Percentiles rank a stretch among this genome's conserved stretches.
These are phyloP conservation scores for Crithidia expoeki DNA, from an alignment of 208 protist species.

Conservation along the genomic window DNA sequence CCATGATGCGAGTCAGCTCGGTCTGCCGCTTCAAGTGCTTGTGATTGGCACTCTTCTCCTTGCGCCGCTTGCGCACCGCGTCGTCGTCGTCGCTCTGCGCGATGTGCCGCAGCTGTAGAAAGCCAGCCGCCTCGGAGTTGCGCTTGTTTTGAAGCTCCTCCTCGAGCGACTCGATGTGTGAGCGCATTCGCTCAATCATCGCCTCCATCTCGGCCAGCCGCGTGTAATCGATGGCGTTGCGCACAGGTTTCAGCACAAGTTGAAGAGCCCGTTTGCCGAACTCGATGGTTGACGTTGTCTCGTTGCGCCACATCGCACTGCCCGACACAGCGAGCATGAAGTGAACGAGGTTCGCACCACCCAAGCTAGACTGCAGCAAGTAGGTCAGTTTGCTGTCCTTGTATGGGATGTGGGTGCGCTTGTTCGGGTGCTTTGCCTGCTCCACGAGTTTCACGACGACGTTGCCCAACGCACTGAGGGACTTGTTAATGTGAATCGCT, in stretches of 20 bases:
- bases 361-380: constrained; percentile 89
- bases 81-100: constrained; percentile 51
- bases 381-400: constrained; percentile 95
- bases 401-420: constrained; percentile 90
- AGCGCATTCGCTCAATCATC: constrained; percentile 92
- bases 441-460: constrained; percentile 92
- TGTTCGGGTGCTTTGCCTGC: constrained; percentile 76
- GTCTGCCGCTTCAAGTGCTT: constrained; percentile 84
- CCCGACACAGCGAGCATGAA: constrained; percentile 86
- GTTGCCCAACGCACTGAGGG: constrained; percentile 92
- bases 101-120: constrained; percentile 83
- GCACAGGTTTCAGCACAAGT: constrained; percentile 84
- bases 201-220: constrained; percentile 93
- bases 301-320: constrained; percentile 78
- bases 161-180: constrained; percentile 84
- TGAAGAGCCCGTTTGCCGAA: constrained; percentile 90
- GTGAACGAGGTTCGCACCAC: constrained; percentile 88
- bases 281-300: constrained; percentile 90
- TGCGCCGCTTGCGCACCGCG: constrained; percentile 13
- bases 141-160: constrained; percentile 74
- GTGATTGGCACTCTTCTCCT: constrained; percentile 23
- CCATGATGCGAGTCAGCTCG: constrained; percentile 89
- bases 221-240: constrained; percentile 92
- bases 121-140: constrained; percentile 65
- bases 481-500: constrained; percentile 95